These are phyloP conservation scores for Fusarium kyushuense DNA, from an alignment of 2,329 filamentous ascomycete species.

Conservation along the genomic window DNA sequence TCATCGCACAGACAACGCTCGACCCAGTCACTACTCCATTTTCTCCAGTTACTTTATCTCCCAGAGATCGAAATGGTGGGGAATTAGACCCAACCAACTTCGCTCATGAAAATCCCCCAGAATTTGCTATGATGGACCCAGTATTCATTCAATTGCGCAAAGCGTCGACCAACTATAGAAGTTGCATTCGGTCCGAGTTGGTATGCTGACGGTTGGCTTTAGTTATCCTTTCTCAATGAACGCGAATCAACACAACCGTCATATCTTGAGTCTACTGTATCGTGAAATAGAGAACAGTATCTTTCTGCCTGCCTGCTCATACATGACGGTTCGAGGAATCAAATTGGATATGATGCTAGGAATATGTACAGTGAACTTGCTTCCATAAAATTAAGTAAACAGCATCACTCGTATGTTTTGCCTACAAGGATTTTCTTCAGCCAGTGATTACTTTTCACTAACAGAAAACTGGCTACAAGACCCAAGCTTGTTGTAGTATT, in stretches of 20 bases:
- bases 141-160: constrained; percentile 23
- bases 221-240: background rate
- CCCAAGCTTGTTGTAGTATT: background rate
- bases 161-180: constrained; percentile 4
- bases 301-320: too few relatives aligned
- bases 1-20: constrained; percentile 18
- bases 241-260: background rate
- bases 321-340: too few relatives aligned
- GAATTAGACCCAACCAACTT: constrained; percentile 28
- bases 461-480: background rate
- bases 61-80: constrained; percentile 22
- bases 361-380: too few relatives aligned
- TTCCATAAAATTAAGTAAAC: too few relatives aligned
- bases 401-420: background rate
- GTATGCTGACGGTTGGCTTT: background rate
- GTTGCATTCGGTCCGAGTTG: constrained; percentile 16
- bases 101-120: constrained; percentile 25
- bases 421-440: background rate
- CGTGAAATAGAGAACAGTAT: too few relatives aligned
- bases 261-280: too few relatives aligned
- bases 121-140: constrained; percentile 19
- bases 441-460: background rate
- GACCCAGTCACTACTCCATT: constrained; percentile 27
- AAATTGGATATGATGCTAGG: too few relatives aligned
- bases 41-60: constrained; percentile 32